A percentile compares a stretch with the other conserved stretches of the same genome.
phyloP scores from a whole-genome alignment of 2,329 filamentous ascomycete species.

The Colletotrichum agaves region DNA sequence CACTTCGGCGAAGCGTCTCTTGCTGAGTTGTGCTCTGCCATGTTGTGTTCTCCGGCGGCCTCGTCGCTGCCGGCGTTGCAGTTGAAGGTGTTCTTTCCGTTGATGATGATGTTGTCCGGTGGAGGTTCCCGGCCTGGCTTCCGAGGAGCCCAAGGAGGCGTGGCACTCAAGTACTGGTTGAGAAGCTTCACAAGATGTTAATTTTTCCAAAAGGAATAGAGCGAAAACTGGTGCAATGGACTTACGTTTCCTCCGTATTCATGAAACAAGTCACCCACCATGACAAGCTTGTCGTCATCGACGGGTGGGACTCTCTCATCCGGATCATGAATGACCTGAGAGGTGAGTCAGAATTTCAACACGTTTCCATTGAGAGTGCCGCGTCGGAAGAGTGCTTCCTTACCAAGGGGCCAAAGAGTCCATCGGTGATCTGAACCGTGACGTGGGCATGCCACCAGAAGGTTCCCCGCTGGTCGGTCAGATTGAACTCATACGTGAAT shows the following conservation, averaged over 20 bases:
- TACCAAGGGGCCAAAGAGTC: constrained; percentile 38
- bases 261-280: constrained; percentile 53
- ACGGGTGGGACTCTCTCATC: constrained; percentile 44
- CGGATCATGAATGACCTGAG: constrained; percentile 50
- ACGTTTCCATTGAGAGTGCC: too few species aligned
- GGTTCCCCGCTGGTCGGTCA: constrained; percentile 67
- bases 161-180: constrained; percentile 45
- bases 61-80: constrained; percentile 44
- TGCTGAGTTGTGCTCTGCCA: constrained; percentile 2
- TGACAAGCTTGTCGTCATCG: constrained; percentile 51
- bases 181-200: constrained; percentile 46
- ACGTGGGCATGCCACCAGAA: constrained; percentile 73
- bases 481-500: constrained; percentile 67
- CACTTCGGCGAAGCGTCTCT: constrained; percentile 39
- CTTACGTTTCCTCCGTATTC: constrained; percentile 47
- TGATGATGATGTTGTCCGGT: constrained; percentile 53
- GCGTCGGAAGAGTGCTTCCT: background rate
- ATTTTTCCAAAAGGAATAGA: background rate
- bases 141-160: constrained; percentile 45
- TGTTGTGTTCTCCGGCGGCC: constrained; percentile 5
- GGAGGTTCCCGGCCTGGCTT: constrained; percentile 53
- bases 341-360: background rate
- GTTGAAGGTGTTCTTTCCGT: constrained; percentile 50
- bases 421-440: constrained; percentile 32
- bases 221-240: background rate